Conservation (phyloP, 1,284 basidiomycete species). For the Apiotrichum mycotoxinovorans region DNA sequence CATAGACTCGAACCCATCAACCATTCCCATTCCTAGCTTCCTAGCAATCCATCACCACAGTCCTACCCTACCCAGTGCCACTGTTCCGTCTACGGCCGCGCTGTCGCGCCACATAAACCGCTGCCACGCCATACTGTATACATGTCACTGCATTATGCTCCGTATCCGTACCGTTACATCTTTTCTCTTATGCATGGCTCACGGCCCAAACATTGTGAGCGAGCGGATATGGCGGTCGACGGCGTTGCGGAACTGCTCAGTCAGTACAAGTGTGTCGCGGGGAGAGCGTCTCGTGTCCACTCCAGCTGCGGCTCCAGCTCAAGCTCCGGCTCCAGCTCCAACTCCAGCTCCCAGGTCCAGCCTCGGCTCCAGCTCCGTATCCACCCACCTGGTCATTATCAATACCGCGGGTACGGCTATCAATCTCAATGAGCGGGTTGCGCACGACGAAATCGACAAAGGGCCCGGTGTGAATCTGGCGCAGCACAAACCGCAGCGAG, state of each 20-base stretch:
- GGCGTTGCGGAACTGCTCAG: constrained; percentile 77
- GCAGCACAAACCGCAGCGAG: constrained; percentile 74
- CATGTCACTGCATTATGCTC: background rate
- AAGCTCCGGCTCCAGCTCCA: background rate
- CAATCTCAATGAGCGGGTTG: constrained; percentile 80
- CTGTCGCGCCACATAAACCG: background rate
- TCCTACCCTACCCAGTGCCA: too few species aligned
- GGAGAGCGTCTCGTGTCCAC: background rate
- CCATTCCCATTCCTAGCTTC: too few species aligned
- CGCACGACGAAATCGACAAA: constrained; percentile 90
- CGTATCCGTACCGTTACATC: background rate
- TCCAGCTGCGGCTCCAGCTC: background rate
- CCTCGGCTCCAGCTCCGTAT: background rate
- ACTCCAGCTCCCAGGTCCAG: background rate
- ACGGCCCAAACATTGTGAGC: constrained; percentile 44
- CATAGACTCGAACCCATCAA: too few species aligned
- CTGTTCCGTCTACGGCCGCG: too few species aligned
- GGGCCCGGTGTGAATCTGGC: constrained; percentile 87
- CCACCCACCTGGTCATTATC: constrained; percentile 67
- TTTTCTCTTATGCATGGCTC: background rate
- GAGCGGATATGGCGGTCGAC: constrained; percentile 67
- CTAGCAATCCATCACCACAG: too few species aligned
- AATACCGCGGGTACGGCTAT: constrained; percentile 72
- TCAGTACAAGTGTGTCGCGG: constrained; percentile 3
- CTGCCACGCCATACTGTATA: background rate